Evolutionary conservation across 116 monocot genomes (phyloP).

Genomic region (Iris pallida): DNA sequence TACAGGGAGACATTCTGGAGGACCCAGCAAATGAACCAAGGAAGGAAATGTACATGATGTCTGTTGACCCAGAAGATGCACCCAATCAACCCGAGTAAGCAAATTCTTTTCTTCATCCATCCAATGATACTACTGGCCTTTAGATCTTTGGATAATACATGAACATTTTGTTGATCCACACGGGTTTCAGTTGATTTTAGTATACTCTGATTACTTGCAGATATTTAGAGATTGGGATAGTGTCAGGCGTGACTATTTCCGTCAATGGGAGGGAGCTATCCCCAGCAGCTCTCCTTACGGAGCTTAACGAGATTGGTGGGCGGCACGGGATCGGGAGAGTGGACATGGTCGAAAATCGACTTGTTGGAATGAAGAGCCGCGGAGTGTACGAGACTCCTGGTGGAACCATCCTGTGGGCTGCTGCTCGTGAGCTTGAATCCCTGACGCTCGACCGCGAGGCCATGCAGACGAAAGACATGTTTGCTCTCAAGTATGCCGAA

Average conservation of each 20-base stretch:
- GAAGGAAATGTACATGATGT: constrained; percentile 96
- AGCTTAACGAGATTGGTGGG: constrained; percentile 72
- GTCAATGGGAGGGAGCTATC: constrained; percentile 66
- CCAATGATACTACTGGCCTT: not conserved
- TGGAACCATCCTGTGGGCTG: constrained; percentile 71
- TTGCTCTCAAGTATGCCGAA: constrained; percentile 87
- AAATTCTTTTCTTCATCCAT: not conserved
- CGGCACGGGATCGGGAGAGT: constrained; percentile 78
- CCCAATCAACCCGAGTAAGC: constrained; percentile 83
- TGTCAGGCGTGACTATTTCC: constrained; percentile 64
- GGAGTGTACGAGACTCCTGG: constrained; percentile 97
- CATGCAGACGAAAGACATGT: constrained; percentile 66
- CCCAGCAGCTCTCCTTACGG: constrained; percentile 67
- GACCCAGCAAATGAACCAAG: constrained; percentile 87
- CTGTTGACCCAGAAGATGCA: constrained; percentile 82
- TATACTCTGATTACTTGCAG: constrained; percentile 25
- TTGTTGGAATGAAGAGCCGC: constrained; percentile 94
- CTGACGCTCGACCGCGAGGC: constrained; percentile 77
- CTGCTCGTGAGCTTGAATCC: constrained; percentile 78
- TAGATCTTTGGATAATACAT: too few relatives aligned
- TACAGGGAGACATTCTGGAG: constrained; percentile 90
- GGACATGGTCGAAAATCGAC: constrained; percentile 96
- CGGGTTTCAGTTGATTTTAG: too few relatives aligned
- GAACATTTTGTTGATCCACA: too few relatives aligned
- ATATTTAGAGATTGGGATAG: constrained; percentile 75